Percentiles rank a stretch among this genome's conserved stretches.
Evolutionary conservation across 1,284 basidiomycete genomes (phyloP).

Genomic region (Tylopilus orsonianus): DNA sequence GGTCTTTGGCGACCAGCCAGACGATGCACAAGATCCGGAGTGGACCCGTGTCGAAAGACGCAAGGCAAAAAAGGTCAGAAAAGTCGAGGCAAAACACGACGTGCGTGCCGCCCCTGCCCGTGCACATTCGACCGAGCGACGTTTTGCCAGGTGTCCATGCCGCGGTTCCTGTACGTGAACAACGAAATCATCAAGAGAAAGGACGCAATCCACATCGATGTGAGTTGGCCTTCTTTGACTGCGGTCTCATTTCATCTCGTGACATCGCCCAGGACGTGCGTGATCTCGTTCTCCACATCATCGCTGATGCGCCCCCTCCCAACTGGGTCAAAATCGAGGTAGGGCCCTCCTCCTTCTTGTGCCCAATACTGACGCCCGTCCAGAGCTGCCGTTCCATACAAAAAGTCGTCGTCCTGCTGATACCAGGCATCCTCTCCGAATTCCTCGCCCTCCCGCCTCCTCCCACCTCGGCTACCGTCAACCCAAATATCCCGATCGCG

Average conservation of each 20-base stretch:
- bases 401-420: slow-evolving; percentile 75
- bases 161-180: slow-evolving; percentile 79
- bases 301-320: slow-evolving; percentile 79
- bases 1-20: slow-evolving; percentile 22
- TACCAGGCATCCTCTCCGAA: slow-evolving; percentile 78
- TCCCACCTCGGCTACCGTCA: slow-evolving; percentile 61
- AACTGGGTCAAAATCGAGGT: slow-evolving; percentile 86
- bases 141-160: slow-evolving; percentile 49
- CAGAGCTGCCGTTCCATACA: slow-evolving; percentile 73
- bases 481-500: slow-evolving; percentile 64
- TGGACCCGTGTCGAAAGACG: slow-evolving; percentile 79
- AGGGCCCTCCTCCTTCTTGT: slow-evolving; percentile 12
- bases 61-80: slow-evolving; percentile 72
- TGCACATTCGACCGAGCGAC: neutral
- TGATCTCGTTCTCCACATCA: slow-evolving; percentile 77
- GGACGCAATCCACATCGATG: slow-evolving; percentile 74
- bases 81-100: slow-evolving; percentile 53
- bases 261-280: slow-evolving; percentile 66
- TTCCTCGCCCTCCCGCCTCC: slow-evolving; percentile 67
- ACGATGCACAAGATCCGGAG: slow-evolving; percentile 29
- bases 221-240: slow-evolving; percentile 39
- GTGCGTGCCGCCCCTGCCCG: slow-evolving; percentile 43
- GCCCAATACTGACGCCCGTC: neutral
- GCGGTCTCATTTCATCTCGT: neutral
- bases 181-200: slow-evolving; percentile 70